Base-by-base conservation (phyloP, 2,329 filamentous ascomycete genomes). In the Cytospora piceae region DNA sequence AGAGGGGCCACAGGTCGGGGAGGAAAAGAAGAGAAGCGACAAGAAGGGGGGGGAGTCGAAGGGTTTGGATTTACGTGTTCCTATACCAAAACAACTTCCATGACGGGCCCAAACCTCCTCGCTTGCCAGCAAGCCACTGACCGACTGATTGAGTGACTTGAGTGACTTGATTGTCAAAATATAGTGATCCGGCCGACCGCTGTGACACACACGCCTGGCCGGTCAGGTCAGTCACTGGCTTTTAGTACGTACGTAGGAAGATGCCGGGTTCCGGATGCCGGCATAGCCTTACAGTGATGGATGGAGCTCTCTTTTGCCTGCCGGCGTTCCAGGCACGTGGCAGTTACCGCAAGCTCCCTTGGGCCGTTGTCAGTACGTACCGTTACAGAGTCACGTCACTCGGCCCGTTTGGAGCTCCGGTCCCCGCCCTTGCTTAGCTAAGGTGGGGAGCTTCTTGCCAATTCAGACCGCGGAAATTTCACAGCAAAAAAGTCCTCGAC, bases 371-470 rank as follows among this genome's bases (percentile, higher is more conserved):
- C n/a, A 20, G 15, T 42, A 42, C 39, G n/a, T n/a, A n/a, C 37
- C n/a, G 4, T 15, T 42, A 42, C 39, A 4, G 17, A n/a, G 6
- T 49, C 20, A n/a, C n/a, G 42, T n/a, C 11, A 24, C 11, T 24
- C 46, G 46, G 46, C 11, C 46, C 46, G 46, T 24, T 24, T 49
- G n/a, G 8, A 24, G 46, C 46, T 49, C 46, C 46, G 46, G 46
- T 22, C 12, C 46, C 46, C 46, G n/a, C 46, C 46, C 46, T 49
- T 49, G 46, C 46, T 49, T 22, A 49, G n/a, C n/a, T 49, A 49
- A 49, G 9, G n/a, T 49, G 46, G 46, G n/a, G 46, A 49, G 15
- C 9, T 12, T 4, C 34, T 46, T 49, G 46, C 46, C n/a, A 49
- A 24, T 49, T 49, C 46, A 24, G 46, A 49, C 8, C 9, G 11